Conservation (phyloP, 2,329 filamentous ascomycete species). For the Alternaria consortialis region DNA sequence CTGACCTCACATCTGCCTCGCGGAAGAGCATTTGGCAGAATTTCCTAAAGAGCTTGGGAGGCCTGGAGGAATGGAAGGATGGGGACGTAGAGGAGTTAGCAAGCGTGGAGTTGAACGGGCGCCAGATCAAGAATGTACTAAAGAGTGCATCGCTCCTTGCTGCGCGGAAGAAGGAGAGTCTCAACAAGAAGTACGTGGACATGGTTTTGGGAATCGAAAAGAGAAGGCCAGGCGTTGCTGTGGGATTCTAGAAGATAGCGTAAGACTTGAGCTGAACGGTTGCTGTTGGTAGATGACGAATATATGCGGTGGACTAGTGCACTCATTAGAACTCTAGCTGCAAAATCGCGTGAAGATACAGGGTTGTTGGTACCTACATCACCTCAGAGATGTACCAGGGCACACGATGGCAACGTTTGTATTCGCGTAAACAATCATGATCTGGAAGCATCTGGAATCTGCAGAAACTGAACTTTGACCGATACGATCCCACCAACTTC, state of each 20-base stretch:
- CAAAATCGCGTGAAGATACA: too few species aligned
- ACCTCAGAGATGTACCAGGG: too few species aligned
- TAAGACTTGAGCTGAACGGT: background rate
- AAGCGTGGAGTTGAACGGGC: conserved; percentile 56
- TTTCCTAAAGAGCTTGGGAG: conserved; percentile 27
- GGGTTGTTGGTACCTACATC: too few species aligned
- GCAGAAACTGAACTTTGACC: too few species aligned
- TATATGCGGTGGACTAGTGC: too few species aligned
- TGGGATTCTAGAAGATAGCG: background rate
- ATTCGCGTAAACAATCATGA: too few species aligned
- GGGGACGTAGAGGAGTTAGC: conserved; percentile 53
- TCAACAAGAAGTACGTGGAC: conserved; percentile 30
- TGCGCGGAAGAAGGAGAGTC: conserved; percentile 30
- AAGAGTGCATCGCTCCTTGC: conserved; percentile 38
- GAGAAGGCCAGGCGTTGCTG: conserved; percentile 20
- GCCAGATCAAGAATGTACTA: conserved; percentile 60
- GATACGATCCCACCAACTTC: too few species aligned
- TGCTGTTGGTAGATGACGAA: background rate
- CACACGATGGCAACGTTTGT: too few species aligned
- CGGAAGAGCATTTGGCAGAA: conserved; percentile 39
- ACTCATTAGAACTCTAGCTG: too few species aligned
- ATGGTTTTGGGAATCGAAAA: conserved; percentile 43
- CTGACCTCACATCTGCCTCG: conserved; percentile 25
- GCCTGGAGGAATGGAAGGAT: conserved; percentile 19
- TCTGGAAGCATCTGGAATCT: too few species aligned